phyloP scores from a whole-genome alignment of 495 filamentous ascomycete genomes.

The Lasiosphaeria ovina region DNA sequence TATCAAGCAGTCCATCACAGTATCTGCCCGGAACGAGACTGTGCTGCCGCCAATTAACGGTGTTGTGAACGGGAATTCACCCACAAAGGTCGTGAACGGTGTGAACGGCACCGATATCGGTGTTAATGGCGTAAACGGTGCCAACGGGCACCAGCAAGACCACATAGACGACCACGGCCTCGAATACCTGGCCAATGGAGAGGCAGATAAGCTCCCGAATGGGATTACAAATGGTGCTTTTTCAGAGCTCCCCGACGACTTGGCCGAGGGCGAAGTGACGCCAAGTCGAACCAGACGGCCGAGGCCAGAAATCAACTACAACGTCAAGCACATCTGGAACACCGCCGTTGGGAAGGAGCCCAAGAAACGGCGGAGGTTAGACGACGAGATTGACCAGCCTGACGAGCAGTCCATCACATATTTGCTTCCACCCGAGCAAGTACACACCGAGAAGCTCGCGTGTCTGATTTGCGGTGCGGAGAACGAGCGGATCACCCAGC shows the following conservation, averaged over 20 bases:
- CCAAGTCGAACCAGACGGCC: slow-evolving; percentile 40
- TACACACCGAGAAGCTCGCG: slow-evolving; percentile 38
- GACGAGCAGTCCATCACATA: slow-evolving; percentile 43
- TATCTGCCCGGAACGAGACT: slow-evolving; percentile 28
- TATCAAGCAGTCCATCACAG: slow-evolving; percentile 30
- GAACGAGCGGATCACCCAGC: slow-evolving; percentile 40
- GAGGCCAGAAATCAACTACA: slow-evolving; percentile 49
- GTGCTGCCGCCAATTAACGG: slow-evolving; percentile 31
- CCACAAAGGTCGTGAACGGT: slow-evolving; percentile 22
- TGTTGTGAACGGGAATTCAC: slow-evolving; percentile 13
- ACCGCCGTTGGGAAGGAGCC: slow-evolving; percentile 46
- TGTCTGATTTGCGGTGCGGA: slow-evolving; percentile 48
- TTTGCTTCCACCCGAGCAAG: slow-evolving; percentile 42
- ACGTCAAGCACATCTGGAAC: slow-evolving; percentile 49
- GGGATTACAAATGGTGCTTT: slow-evolving; percentile 13
- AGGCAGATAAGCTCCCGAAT: slow-evolving; percentile 30
- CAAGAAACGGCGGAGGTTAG: slow-evolving; percentile 39
- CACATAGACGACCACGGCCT: background rate
- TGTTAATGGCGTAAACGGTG: slow-evolving; percentile 22
- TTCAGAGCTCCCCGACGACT: slow-evolving; percentile 17
- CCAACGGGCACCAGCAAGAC: slow-evolving; percentile 21
- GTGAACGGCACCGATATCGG: slow-evolving; percentile 18
- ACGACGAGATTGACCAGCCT: slow-evolving; percentile 26
- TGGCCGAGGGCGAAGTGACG: slow-evolving; percentile 34
- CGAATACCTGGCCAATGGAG: slow-evolving; percentile 16